Evolutionary conservation across 768 basidiomycete genomes (phyloP), one percentile per base, ranked within the genome.

Genomic region (Hydnomerulius pinastri): DNA sequence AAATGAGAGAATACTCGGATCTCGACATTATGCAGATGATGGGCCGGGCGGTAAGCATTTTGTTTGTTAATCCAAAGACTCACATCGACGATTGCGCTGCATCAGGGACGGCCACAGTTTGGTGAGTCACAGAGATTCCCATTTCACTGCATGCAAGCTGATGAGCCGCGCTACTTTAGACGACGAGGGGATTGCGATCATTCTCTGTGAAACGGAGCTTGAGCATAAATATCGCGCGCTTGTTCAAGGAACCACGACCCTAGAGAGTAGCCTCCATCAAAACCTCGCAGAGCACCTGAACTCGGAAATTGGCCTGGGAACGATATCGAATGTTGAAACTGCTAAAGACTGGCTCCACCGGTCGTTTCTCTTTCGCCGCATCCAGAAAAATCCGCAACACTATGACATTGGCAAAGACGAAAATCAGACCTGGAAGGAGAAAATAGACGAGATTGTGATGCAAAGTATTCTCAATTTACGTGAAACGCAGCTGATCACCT

Each of bases 21-120:
- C 77, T 97, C 5, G 97, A 98, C 59, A 77, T 98, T 24, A 84
- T 91, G 78, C 95, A 97, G 68, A 98, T 98, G 96, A 81, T 98
- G 50, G 97, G 96, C 6, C 82, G 97, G 40, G 94, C 94, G 36
- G 90, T 91, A 64, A 66, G 84, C 43, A 18, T 47, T 37, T 1
- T 28, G 2, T 33, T 33, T 17, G 17, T 12, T 27, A 17, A 37
- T 13, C 24, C 10, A 21, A 17, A n/a, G n/a, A n/a, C n/a, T n/a
- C n/a, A n/a, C n/a, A 27, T 33, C 33, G 32, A 50, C 17, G 37
- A 39, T 23, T 48, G 12, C 18, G 15, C 40, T 35, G 1, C 51
- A 37, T 40, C 49, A 92, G 84, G 93, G 94, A 8, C 79, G 94
- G 28, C 93, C 94, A 23, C 94, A 98, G 67, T 96, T 91, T 62